Evolutionary conservation across 2,329 filamentous ascomycete genomes (phyloP).

Genomic region (Fusarium coffeatum): DNA sequence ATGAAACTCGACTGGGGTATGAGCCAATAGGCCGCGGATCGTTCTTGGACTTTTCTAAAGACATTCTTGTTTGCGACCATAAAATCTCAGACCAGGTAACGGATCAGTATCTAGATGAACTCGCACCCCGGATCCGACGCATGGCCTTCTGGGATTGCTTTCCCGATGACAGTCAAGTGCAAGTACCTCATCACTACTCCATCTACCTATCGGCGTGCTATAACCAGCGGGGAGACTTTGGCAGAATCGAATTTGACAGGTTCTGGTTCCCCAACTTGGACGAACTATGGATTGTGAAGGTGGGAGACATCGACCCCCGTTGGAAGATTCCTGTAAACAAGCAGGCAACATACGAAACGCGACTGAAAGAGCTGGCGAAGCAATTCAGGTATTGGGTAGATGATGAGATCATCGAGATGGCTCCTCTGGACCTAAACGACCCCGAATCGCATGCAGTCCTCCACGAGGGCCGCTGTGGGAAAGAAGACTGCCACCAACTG

Average conservation of each 20-base stretch:
- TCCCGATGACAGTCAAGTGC: conserved; percentile 53
- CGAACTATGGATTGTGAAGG: conserved; percentile 55
- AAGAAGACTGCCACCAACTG: conserved; percentile 51
- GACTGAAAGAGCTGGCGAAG: conserved; percentile 50
- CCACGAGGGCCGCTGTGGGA: conserved; percentile 52
- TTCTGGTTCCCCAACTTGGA: conserved; percentile 55
- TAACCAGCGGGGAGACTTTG: conserved; percentile 45
- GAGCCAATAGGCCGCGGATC: conserved; percentile 52
- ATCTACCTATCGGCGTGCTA: conserved; percentile 52
- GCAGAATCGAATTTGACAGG: conserved; percentile 52
- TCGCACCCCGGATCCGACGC: conserved; percentile 51
- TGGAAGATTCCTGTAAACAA: conserved; percentile 53
- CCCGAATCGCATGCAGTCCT: conserved; percentile 51
- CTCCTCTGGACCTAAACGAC: conserved; percentile 50
- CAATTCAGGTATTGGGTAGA: conserved; percentile 56
- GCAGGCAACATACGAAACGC: conserved; percentile 46
- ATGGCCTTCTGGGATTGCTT: conserved; percentile 56
- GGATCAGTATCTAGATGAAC: conserved; percentile 49
- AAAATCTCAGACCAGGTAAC: conserved; percentile 51
- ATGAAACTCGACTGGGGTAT: conserved; percentile 52
- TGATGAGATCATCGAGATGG: conserved; percentile 54
- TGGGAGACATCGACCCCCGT: conserved; percentile 53
- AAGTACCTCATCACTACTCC: conserved; percentile 50
- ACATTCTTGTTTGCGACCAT: conserved; percentile 55
- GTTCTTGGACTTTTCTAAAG: conserved; percentile 52